phyloP scores from a whole-genome alignment of 2,329 filamentous ascomycete genomes.

The Furcasterigmium sp. region DNA sequence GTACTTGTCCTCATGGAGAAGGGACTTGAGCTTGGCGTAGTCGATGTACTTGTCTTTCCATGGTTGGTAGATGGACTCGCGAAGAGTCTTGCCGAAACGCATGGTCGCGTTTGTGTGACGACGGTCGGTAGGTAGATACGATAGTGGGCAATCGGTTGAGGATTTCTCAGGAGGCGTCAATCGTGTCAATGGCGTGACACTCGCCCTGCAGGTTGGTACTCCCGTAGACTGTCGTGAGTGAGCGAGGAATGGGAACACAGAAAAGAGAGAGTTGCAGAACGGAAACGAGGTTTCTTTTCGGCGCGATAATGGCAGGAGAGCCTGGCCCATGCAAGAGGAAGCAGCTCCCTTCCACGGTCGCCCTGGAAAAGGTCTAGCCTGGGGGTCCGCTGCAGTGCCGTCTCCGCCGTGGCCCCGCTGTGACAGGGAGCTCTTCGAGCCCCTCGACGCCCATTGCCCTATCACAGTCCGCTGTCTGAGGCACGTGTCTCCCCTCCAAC shows the following conservation, averaged over 20 bases:
- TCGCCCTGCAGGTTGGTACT: no score
- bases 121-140: no score
- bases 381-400: slow-evolving; percentile 3
- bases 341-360: slow-evolving; percentile 2
- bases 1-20: slow-evolving; percentile 71
- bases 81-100: slow-evolving; percentile 90
- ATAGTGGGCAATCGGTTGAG: no score
- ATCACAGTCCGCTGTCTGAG: slow-evolving; percentile 9
- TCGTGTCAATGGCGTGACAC: no score
- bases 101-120: slow-evolving; percentile 44
- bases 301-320: not conserved
- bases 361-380: not conserved
- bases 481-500: slow-evolving; percentile 10
- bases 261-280: no score
- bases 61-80: slow-evolving; percentile 71
- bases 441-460: slow-evolving; percentile 11
- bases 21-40: slow-evolving; percentile 85
- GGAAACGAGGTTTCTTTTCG: not conserved
- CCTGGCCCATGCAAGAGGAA: not conserved
- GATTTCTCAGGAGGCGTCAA: no score
- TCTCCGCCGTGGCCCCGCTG: slow-evolving; percentile 4
- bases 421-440: slow-evolving; percentile 4
- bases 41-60: slow-evolving; percentile 96
- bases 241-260: no score
- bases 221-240: no score